phyloP scores from a whole-genome alignment of 1,284 basidiomycete genomes.

The Ganoderma boninense region DNA sequence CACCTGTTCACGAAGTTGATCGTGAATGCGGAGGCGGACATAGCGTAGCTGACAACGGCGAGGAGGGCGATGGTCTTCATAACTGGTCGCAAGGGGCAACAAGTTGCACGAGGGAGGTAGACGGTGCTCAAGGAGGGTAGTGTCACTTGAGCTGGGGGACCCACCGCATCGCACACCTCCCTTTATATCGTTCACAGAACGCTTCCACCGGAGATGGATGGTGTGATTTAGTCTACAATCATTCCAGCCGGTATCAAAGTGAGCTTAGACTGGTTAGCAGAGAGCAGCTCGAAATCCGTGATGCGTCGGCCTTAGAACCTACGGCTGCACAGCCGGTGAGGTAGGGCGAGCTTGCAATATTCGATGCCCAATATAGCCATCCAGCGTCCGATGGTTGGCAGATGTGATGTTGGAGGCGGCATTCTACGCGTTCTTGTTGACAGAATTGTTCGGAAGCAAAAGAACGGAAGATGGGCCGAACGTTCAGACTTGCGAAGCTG shows the following conservation, averaged over 20 bases:
- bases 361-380: neutral
- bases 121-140: neutral
- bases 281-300: neutral
- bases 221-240: neutral
- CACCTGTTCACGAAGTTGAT: conserved; percentile 8
- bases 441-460: neutral
- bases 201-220: neutral
- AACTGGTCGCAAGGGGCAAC: neutral
- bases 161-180: neutral
- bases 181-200: neutral
- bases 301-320: neutral
- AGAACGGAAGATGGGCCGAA: neutral
- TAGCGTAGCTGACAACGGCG: neutral
- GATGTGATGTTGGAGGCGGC: neutral
- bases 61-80: conserved; percentile 6
- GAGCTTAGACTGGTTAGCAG: neutral
- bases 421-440: neutral
- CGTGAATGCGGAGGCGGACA: neutral
- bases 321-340: neutral
- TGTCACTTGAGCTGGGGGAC: neutral
- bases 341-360: neutral
- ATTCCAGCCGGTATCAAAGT: neutral
- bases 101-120: too few species aligned
- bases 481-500: neutral
- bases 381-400: neutral